These are phyloP conservation scores for Globisporangium perplexum DNA, from an alignment of 352 stramenopile genomes.

Conservation along the genomic window DNA sequence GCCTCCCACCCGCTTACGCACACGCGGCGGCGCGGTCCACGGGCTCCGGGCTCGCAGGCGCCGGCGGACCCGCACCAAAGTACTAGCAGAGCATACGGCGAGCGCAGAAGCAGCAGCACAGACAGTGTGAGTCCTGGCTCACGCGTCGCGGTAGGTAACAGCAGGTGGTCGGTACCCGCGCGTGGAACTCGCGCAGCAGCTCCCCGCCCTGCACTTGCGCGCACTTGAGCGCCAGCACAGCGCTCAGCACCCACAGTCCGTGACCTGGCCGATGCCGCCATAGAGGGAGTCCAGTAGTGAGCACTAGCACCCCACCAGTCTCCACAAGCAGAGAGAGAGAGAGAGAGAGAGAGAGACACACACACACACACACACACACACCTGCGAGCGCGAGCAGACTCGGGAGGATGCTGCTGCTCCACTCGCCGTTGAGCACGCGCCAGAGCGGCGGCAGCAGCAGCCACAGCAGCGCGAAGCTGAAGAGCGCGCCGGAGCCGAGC, in stretches of 20 bases:
- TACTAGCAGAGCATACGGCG: conserved; percentile 20
- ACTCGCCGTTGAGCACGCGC: conserved; percentile 72
- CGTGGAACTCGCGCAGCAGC: conserved; percentile 53
- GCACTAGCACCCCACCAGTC: background rate
- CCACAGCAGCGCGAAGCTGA: conserved; percentile 32
- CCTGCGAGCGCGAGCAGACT: conserved; percentile 54
- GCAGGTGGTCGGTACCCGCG: conserved; percentile 34
- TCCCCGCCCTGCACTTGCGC: conserved; percentile 59
- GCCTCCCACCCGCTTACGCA: conserved; percentile 21
- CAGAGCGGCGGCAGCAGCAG: conserved; percentile 58
- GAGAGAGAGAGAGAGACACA: background rate
- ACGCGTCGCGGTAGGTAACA: no score
- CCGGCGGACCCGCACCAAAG: conserved; percentile 12
- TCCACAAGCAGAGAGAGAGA: background rate
- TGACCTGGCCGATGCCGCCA: conserved; percentile 21
- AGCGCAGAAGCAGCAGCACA: background rate
- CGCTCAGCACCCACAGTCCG: conserved; percentile 42
- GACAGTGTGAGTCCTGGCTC: no score
- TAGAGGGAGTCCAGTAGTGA: no score
- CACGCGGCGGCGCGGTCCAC: conserved; percentile 29
- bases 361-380: conserved; percentile 7
- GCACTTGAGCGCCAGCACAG: conserved; percentile 52
- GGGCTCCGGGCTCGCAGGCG: conserved; percentile 6
- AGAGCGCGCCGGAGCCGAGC: conserved; percentile 38
- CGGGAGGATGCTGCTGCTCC: conserved; percentile 41